phyloP scores from a whole-genome alignment of 345 rosid genomes.

The Eucalyptus decipiens region DNA sequence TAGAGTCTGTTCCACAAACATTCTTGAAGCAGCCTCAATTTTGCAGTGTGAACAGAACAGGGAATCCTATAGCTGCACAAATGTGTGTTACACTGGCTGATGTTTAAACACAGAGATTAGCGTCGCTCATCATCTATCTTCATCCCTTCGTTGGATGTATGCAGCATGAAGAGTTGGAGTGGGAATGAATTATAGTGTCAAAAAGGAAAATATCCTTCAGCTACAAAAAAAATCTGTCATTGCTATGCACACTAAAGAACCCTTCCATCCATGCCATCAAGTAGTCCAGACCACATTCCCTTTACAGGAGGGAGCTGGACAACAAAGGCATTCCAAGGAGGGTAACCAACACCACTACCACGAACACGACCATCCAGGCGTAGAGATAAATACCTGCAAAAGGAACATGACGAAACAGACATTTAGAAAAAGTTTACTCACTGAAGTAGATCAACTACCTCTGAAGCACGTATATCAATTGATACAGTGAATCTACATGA shows the following conservation, averaged over 20 bases:
- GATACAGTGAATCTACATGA: not conserved
- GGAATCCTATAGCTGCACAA: not conserved
- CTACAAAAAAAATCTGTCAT: not conserved
- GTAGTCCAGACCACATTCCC: slow-evolving; percentile 90
- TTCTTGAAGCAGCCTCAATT: not conserved
- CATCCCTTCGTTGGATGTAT: not conserved
- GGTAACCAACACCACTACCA: slow-evolving; percentile 91
- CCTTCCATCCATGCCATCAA: slow-evolving; percentile 93
- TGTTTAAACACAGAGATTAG: not conserved
- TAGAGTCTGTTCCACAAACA: not conserved
- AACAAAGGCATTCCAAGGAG: slow-evolving; percentile 97
- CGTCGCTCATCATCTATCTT: not conserved
- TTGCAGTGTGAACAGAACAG: not conserved
- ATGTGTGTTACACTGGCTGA: not conserved
- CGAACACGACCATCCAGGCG: slow-evolving; percentile 93
- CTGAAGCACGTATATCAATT: not conserved
- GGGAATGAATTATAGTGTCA: not conserved
- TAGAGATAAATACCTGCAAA: slow-evolving; percentile 67
- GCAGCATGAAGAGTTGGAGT: not conserved
- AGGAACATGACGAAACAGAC: not conserved
- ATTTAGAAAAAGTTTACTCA: not conserved
- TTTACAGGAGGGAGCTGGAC: slow-evolving; percentile 84
- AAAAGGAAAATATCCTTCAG: not conserved
- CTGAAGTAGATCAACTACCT: not conserved
- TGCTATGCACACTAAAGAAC: slow-evolving; percentile 26